Evolutionary conservation across 768 basidiomycete genomes (phyloP).

Genomic region (Trametes cinnabarina): DNA sequence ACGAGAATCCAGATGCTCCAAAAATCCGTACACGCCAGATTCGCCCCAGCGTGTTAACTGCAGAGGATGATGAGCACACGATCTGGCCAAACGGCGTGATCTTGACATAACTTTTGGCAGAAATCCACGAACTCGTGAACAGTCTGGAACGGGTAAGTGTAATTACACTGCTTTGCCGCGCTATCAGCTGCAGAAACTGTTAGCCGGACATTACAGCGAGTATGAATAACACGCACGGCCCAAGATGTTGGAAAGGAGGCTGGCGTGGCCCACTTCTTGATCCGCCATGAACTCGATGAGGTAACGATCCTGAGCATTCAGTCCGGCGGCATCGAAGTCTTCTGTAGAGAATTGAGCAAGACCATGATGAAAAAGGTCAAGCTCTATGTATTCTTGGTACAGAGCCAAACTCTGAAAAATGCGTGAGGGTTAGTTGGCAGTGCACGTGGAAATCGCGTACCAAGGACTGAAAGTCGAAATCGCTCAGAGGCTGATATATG

Average conservation of each 20-base stretch:
- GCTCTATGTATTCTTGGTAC: constrained; percentile 65
- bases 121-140: constrained; percentile 62
- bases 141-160: constrained; percentile 52
- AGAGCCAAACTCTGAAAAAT: constrained; percentile 51
- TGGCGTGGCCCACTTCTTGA: constrained; percentile 63
- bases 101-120: constrained; percentile 45
- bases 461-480: constrained; percentile 53
- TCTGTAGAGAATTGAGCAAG: constrained; percentile 50
- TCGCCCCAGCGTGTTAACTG: constrained; percentile 54
- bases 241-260: constrained; percentile 50
- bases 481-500: constrained; percentile 34
- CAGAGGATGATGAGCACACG: neutral
- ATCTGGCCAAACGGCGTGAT: too few relatives aligned
- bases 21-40: constrained; percentile 60
- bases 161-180: constrained; percentile 52
- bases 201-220: neutral
- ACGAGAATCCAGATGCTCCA: constrained; percentile 60
- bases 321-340: constrained; percentile 55
- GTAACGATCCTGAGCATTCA: constrained; percentile 51
- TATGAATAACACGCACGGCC: constrained; percentile 31
- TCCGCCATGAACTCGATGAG: constrained; percentile 63
- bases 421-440: too few relatives aligned
- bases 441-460: constrained; percentile 19
- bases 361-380: constrained; percentile 57
- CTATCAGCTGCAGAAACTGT: constrained; percentile 30